Conservation (phyloP, 2,329 filamentous ascomycete genomes). For the Podosphaera xanthii region DNA sequence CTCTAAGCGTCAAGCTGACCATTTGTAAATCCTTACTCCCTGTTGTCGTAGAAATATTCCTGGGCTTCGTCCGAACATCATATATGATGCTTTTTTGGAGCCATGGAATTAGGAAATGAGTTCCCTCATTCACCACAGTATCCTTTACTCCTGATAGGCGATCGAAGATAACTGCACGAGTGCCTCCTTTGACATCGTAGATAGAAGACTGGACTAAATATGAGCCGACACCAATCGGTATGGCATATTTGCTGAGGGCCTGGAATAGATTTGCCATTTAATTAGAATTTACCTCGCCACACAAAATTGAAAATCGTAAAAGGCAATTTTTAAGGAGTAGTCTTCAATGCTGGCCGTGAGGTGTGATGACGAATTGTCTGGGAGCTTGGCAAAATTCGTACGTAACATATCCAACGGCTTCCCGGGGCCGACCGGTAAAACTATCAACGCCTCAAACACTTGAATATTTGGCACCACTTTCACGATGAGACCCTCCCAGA, state of each 20-base stretch:
- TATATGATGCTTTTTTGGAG: conserved; percentile 85
- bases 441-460: not conserved
- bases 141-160: conserved; percentile 81
- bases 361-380: no score
- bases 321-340: no score
- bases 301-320: no score
- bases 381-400: not conserved
- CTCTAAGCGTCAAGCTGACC: conserved; percentile 92
- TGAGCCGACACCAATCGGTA: conserved; percentile 49
- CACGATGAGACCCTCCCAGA: conserved; percentile 17
- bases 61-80: conserved; percentile 89
- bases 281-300: no score
- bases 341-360: no score
- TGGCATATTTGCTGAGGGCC: conserved; percentile 40
- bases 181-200: conserved; percentile 92
- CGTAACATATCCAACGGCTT: not conserved
- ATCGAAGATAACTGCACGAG: conserved; percentile 95
- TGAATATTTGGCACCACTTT: not conserved
- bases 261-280: conserved; percentile 30
- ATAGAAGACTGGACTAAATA: conserved; percentile 54
- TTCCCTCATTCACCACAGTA: conserved; percentile 78
- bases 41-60: conserved; percentile 93
- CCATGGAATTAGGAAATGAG: conserved; percentile 91
- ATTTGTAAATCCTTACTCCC: conserved; percentile 98
- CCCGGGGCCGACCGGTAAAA: not conserved